phyloP scores from a whole-genome alignment of 495 filamentous ascomycete genomes.

The Cercophora sp. region DNA sequence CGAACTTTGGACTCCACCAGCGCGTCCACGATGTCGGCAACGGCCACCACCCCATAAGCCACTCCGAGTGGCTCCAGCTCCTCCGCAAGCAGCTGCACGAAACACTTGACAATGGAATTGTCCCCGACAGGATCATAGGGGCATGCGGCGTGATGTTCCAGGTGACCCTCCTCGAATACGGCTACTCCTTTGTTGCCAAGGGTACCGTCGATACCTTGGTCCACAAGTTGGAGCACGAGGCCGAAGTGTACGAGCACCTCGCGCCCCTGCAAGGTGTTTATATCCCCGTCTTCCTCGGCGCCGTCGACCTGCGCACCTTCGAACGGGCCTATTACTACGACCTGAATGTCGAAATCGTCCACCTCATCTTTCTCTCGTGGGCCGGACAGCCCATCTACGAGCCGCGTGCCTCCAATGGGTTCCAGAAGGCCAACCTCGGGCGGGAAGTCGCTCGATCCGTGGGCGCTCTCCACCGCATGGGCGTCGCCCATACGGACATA shows the following conservation, averaged over 20 bases:
- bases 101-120: constrained; percentile 20
- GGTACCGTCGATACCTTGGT: background rate
- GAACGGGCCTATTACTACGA: constrained; percentile 2
- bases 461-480: background rate
- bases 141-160: constrained; percentile 36
- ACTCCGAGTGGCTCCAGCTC: constrained; percentile 13
- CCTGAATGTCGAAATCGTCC: background rate
- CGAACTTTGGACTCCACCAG: constrained; percentile 35
- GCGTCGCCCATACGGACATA: background rate
- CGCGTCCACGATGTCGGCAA: background rate
- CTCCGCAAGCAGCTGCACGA: constrained; percentile 19
- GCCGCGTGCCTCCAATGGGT: background rate
- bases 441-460: background rate
- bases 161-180: constrained; percentile 32
- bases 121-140: constrained; percentile 14
- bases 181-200: constrained; percentile 40
- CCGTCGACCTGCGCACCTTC: background rate
- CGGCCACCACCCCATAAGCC: constrained; percentile 10
- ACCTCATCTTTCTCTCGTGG: constrained; percentile 2
- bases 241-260: background rate
- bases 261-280: background rate
- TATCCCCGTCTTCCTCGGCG: constrained; percentile 1
- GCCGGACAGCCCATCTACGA: background rate
- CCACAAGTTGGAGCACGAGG: background rate
- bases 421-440: background rate